Base-by-base conservation (phyloP, 2,329 filamentous ascomycete genomes). In the Sarocladium strictum region DNA sequence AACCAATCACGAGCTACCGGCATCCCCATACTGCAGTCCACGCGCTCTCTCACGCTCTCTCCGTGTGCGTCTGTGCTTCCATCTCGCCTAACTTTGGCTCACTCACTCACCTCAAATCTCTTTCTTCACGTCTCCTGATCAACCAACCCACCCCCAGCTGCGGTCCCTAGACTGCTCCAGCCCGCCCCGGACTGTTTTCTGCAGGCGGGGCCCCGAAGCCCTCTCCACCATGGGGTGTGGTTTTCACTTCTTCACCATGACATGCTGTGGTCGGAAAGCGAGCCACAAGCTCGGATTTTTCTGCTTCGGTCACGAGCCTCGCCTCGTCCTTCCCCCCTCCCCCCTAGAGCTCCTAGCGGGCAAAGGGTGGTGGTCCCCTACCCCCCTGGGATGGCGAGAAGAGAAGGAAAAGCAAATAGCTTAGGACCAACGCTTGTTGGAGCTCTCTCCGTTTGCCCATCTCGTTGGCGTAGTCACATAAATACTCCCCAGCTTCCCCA, bases 141-240 rank as follows among this genome's bases (percentile, higher is more conserved):
- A n/a, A 19, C 5, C 27, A 17, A 21, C 4, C 7, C 29, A 10
- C 29, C 11, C 17, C 3, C 21, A 26, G 17, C 29, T 29, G 15
- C 27, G 27, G n/a, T 24, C 24, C 24, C 47, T 35, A 35, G 47
- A 51, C 27, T 51, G 47, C 47, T 51, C 47, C 47, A 51, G 27
- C 47, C 47, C 47, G 27, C 47, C 47, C 47, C 47, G 47, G 47
- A 51, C 47, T 51, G 47, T 23, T n/a, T n/a, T n/a, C 11, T 51
- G 11, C 23, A 15, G 24, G 21, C 43, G 43, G 43, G 43, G 43
- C 43, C 24, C 43, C 43, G 21, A 12, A 3, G 6, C n/a, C n/a
- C n/a, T n/a, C n/a, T n/a, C n/a, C n/a, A n/a, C n/a, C n/a, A n/a
- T n/a, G n/a, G n/a, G n/a, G n/a, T 47, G 43, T 29, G 5, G 40